Percentiles rank a stretch among this genome's conserved stretches.
phyloP scores from a whole-genome alignment of 106 monocot genomes.

The Phalaenopsis aphrodite region DNA sequence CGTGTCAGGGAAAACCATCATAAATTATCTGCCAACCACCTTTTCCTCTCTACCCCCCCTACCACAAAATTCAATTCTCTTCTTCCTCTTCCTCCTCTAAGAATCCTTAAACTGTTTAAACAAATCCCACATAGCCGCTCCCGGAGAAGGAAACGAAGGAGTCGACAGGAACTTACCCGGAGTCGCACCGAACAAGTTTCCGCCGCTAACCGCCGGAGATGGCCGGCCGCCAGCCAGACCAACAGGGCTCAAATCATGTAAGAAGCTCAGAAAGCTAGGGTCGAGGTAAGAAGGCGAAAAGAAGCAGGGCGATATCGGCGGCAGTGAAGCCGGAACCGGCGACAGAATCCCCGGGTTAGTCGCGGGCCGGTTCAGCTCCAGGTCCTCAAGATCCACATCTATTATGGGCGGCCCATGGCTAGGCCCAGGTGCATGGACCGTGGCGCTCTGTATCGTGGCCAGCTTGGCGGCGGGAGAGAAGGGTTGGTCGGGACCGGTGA shows the following conservation, averaged over 20 bases:
- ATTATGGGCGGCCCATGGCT: neutral
- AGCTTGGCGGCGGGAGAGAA: constrained; percentile 23
- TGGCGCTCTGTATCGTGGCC: constrained; percentile 13
- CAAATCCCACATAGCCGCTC: constrained; percentile 18
- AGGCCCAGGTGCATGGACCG: neutral
- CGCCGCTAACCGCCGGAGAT: neutral
- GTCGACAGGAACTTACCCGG: constrained; percentile 23
- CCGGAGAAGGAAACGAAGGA: constrained; percentile 32
- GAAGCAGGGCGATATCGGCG: constrained; percentile 30
- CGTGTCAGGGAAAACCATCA: too few relatives aligned
- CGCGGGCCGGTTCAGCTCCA: neutral
- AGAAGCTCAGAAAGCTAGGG: constrained; percentile 18
- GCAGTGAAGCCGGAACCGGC: constrained; percentile 39
- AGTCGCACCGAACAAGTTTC: constrained; percentile 3
- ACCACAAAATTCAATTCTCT: neutral
- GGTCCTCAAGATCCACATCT: neutral
- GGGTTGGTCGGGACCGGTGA: constrained; percentile 26
- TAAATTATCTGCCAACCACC: neutral
- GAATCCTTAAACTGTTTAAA: constrained; percentile 26
- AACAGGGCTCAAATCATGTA: constrained; percentile 34
- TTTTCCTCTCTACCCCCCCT: neutral
- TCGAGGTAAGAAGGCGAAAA: constrained; percentile 40
- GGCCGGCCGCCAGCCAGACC: neutral
- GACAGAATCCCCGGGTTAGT: constrained; percentile 41
- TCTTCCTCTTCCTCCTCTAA: constrained; percentile 4